Conservation (phyloP, 768 basidiomycete species). For the Pulveroboletus ravenelii region DNA sequence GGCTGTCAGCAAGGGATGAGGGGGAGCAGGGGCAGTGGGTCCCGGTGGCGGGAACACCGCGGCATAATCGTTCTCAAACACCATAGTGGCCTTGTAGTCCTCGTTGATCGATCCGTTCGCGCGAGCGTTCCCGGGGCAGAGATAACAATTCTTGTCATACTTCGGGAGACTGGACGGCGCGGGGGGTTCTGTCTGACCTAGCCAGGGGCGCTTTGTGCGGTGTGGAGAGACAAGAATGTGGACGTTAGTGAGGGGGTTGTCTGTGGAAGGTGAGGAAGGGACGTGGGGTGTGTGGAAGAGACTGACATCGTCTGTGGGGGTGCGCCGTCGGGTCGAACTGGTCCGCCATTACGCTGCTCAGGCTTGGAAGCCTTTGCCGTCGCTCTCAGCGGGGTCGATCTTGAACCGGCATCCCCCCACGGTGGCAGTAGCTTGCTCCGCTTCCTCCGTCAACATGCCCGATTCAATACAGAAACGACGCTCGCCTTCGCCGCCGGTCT, state of each 20-base stretch:
- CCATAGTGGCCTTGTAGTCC: constrained; percentile 57
- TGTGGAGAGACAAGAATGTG: constrained; percentile 85
- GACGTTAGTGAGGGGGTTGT: constrained; percentile 75
- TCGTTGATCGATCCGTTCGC: constrained; percentile 69
- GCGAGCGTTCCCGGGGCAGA: constrained; percentile 82
- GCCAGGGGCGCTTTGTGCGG: constrained; percentile 87
- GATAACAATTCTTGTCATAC: constrained; percentile 74
- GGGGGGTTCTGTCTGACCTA: constrained; percentile 75
- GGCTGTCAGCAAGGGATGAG: constrained; percentile 57
- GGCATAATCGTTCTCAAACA: constrained; percentile 81
- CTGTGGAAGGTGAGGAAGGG: constrained; percentile 35
- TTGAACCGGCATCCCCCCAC: not conserved
- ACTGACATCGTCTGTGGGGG: constrained; percentile 68
- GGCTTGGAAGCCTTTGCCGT: not conserved
- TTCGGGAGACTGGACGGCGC: constrained; percentile 48
- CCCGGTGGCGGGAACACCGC: constrained; percentile 65
- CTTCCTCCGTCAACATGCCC: constrained; percentile 20
- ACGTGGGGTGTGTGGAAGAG: not conserved
- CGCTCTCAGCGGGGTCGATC: not conserved
- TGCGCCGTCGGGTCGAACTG: constrained; percentile 58
- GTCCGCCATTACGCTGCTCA: constrained; percentile 15
- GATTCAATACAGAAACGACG: constrained; percentile 45
- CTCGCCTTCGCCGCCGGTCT: constrained; percentile 54
- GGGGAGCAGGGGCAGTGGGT: constrained; percentile 45
- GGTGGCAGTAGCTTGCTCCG: not conserved